Percentiles rank a stretch among this genome's conserved stretches.
Evolutionary conservation across 1,284 basidiomycete genomes (phyloP).

Genomic region (Neonothopanus nambi): DNA sequence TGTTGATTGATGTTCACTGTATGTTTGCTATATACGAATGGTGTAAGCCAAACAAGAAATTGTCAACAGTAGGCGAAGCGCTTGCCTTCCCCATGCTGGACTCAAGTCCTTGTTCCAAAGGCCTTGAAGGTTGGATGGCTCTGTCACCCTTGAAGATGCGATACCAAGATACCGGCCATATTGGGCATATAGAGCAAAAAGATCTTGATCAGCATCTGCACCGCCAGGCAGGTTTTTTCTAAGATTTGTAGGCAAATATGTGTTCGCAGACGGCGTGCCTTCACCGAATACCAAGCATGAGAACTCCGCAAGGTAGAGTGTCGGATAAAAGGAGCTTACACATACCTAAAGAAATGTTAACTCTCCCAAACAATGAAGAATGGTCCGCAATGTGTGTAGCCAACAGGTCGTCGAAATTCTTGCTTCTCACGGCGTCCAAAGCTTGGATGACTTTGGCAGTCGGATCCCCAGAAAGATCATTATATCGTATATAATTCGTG

Average conservation of each 20-base stretch:
- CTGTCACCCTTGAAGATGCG: constrained; percentile 17
- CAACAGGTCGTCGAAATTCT: constrained; percentile 14
- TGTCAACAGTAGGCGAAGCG: not conserved
- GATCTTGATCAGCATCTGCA: constrained; percentile 16
- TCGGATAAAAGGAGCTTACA: not conserved
- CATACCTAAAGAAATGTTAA: constrained; percentile 16
- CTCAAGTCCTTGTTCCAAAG: constrained; percentile 21
- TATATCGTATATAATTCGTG: constrained; percentile 18
- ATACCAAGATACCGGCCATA: constrained; percentile 18
- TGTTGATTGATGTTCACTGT: constrained; percentile 20
- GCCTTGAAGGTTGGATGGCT: constrained; percentile 18
- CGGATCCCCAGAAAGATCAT: constrained; percentile 17
- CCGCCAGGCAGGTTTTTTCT: constrained; percentile 14
- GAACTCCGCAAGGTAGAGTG: not conserved
- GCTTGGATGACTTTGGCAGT: constrained; percentile 9
- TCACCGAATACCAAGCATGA: not conserved
- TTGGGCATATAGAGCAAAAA: constrained; percentile 17
- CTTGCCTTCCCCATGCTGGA: constrained; percentile 22
- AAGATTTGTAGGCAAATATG: constrained; percentile 18
- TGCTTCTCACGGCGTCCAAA: constrained; percentile 10
- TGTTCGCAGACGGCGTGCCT: constrained; percentile 15
- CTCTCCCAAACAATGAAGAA: constrained; percentile 16
- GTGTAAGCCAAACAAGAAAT: not conserved
- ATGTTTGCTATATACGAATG: constrained; percentile 10
- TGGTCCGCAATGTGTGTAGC: constrained; percentile 16